These are phyloP conservation scores for Eucalyptus erythrocorys DNA, from an alignment of 345 rosid genomes.

Conservation along the genomic window DNA sequence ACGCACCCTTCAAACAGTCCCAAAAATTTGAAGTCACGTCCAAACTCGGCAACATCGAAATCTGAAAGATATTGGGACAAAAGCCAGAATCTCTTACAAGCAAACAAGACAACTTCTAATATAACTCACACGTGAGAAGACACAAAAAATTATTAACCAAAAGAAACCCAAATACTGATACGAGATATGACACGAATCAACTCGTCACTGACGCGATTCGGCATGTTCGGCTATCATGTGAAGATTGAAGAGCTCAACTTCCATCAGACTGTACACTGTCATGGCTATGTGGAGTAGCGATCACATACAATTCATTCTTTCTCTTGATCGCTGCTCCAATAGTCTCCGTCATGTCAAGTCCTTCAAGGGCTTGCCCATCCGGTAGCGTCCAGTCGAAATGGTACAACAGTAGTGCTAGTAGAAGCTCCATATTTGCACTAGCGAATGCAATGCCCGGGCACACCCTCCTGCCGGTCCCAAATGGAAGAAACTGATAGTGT, in stretches of 20 bases:
- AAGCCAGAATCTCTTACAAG: too few species aligned
- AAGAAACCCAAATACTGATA: neutral
- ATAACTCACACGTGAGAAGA: too few species aligned
- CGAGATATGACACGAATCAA: neutral
- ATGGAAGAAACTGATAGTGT: neutral
- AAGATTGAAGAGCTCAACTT: neutral
- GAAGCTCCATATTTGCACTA: neutral
- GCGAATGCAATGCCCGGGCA: neutral
- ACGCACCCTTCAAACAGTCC: too few species aligned
- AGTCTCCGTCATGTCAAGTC: neutral
- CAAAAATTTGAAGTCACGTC: too few species aligned
- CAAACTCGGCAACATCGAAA: too few species aligned
- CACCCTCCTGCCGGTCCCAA: constrained; percentile 5
- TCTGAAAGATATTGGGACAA: too few species aligned
- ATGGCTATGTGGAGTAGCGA: neutral
- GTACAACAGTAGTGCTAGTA: neutral
- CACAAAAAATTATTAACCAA: too few species aligned
- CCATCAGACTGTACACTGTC: neutral
- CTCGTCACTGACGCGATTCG: neutral
- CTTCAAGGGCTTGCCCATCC: neutral
- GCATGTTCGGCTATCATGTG: neutral
- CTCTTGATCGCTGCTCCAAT: neutral
- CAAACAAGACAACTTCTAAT: too few species aligned
- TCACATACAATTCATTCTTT: neutral
- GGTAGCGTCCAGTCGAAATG: neutral